Conservation (phyloP, 2,329 filamentous ascomycete species). For the Karstenula rhodostoma region DNA sequence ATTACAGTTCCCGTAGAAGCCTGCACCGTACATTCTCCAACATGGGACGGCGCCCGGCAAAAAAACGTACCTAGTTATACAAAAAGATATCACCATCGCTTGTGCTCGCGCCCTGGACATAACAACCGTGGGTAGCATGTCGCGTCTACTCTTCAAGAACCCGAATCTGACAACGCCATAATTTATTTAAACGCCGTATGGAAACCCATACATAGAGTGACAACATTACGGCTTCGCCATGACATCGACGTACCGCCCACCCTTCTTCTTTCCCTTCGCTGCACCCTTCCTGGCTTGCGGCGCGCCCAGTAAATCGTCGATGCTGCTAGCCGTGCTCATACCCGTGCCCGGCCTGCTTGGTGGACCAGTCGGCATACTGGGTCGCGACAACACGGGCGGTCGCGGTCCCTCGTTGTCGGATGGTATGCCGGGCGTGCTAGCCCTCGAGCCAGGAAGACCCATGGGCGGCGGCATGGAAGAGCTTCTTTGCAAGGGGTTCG, state of each 20-base stretch:
- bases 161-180: background rate
- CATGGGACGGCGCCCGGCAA: no score
- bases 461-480: conserved; percentile 49
- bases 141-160: no score
- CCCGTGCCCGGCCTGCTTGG: conserved; percentile 70
- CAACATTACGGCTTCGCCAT: conserved; percentile 62
- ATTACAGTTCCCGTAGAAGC: no score
- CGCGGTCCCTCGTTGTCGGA: conserved; percentile 41
- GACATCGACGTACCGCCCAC: conserved; percentile 91
- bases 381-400: conserved; percentile 34
- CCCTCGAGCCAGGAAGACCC: conserved; percentile 33
- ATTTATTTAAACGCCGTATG: background rate
- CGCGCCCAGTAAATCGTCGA: conserved; percentile 88
- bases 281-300: conserved; percentile 71
- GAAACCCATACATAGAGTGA: background rate
- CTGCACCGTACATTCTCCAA: no score
- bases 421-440: conserved; percentile 44
- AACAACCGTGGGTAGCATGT: no score
- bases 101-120: no score
- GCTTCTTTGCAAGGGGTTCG: conserved; percentile 33
- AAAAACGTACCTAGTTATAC: no score
- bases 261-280: conserved; percentile 73
- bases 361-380: conserved; percentile 41
- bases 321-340: conserved; percentile 90
- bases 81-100: no score